A percentile compares a stretch with the other conserved stretches of the same genome.
phyloP scores from a whole-genome alignment of 441 rosid species.

The Mallotus japonicus region DNA sequence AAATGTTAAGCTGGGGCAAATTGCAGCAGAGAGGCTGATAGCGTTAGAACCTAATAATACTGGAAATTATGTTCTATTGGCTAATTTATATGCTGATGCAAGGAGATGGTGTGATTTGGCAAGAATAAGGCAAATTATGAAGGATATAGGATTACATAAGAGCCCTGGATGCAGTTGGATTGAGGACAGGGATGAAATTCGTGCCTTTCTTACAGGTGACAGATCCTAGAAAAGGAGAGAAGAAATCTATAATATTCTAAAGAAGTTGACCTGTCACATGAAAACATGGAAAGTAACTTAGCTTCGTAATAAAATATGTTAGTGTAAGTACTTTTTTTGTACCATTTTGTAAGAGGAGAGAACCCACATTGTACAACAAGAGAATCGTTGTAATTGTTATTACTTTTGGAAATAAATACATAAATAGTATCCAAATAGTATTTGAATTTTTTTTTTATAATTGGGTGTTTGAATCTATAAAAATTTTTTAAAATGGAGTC shows the following conservation, averaged over 20 bases:
- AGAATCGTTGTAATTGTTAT: background rate
- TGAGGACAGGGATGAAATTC: slow-evolving; percentile 27
- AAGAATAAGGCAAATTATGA: slow-evolving; percentile 27
- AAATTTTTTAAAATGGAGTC: too few relatives aligned
- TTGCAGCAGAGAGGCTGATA: slow-evolving; percentile 57
- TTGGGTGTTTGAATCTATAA: too few relatives aligned
- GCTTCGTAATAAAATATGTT: background rate
- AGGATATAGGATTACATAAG: slow-evolving; percentile 27
- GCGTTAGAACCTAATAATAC: slow-evolving; percentile 62
- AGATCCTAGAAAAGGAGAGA: slow-evolving; percentile 31
- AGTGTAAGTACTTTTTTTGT: background rate
- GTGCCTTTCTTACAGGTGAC: slow-evolving; percentile 27
- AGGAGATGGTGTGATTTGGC: slow-evolving; percentile 50
- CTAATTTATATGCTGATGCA: slow-evolving; percentile 68
- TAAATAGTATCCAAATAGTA: background rate
- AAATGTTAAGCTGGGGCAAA: slow-evolving; percentile 68
- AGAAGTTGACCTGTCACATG: slow-evolving; percentile 42
- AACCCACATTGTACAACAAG: too few relatives aligned
- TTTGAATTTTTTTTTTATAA: too few relatives aligned
- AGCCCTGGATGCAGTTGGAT: slow-evolving; percentile 37
- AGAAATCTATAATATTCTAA: slow-evolving; percentile 46
- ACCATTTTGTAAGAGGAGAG: background rate
- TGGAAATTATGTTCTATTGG: slow-evolving; percentile 66
- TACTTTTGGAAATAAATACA: background rate
- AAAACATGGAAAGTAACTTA: slow-evolving; percentile 20